Conservation (phyloP, 371 early-diverging fungal species). For the Mucor ambiguus region DNA sequence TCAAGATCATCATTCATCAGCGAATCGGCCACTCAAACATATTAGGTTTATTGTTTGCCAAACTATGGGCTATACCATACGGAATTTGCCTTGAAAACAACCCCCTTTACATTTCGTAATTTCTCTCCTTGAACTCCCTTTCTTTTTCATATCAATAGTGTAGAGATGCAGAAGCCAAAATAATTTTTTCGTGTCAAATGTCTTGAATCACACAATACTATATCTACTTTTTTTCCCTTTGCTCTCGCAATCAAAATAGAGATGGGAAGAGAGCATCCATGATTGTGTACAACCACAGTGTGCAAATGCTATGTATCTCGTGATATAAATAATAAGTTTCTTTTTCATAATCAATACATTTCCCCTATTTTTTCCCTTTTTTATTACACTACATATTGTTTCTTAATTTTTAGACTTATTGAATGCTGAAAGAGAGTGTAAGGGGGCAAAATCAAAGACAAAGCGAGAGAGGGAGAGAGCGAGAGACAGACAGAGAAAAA, state of each 20-base stretch:
- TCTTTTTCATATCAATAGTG: background rate
- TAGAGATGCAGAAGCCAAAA: background rate
- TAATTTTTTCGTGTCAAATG: background rate
- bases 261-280: background rate
- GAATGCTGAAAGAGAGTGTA: slow-evolving; percentile 2
- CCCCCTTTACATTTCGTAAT: background rate
- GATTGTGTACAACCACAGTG: background rate
- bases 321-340: background rate
- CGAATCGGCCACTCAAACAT: background rate
- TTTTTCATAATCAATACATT: slow-evolving; percentile 2
- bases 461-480: background rate
- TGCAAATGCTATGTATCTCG: background rate
- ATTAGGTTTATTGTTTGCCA: slow-evolving; percentile 1
- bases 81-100: background rate
- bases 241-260: background rate
- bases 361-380: slow-evolving; percentile 1
- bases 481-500: too few species aligned
- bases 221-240: background rate
- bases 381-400: background rate
- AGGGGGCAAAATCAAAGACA: background rate
- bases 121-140: slow-evolving; percentile 6
- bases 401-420: slow-evolving; percentile 2
- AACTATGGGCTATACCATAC: background rate
- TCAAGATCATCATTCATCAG: background rate
- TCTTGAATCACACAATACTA: background rate